phyloP scores from a whole-genome alignment of 108 stramenopile species.

The Nitzschia sp. region DNA sequence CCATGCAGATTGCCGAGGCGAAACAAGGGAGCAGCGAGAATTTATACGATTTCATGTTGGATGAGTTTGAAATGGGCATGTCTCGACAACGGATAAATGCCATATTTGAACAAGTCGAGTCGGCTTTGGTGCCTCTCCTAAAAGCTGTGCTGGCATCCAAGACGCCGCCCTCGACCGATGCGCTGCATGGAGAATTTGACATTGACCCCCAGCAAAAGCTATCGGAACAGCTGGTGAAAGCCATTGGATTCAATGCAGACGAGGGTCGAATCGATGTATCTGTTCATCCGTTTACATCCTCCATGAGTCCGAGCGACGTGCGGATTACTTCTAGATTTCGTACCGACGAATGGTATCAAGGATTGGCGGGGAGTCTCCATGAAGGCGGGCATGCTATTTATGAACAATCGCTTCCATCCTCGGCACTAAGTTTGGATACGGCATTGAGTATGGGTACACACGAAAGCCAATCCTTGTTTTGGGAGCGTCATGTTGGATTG shows the following conservation, averaged over 20 bases:
- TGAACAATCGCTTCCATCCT: constrained; percentile 69
- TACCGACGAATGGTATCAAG: constrained; percentile 82
- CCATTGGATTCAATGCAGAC: constrained; percentile 71
- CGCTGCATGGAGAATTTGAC: constrained; percentile 46
- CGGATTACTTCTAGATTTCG: constrained; percentile 90
- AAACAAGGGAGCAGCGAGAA: constrained; percentile 22
- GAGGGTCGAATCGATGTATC: constrained; percentile 84
- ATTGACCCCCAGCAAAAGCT: constrained; percentile 64
- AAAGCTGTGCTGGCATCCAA: constrained; percentile 44
- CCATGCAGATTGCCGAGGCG: constrained; percentile 54
- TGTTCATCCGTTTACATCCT: constrained; percentile 92
- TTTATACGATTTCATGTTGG: constrained; percentile 42
- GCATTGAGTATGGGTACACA: constrained; percentile 88
- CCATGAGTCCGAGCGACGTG: constrained; percentile 70
- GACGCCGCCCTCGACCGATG: constrained; percentile 32
- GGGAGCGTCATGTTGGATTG: constrained; percentile 89
- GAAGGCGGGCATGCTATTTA: constrained; percentile 95
- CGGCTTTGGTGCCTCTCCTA: constrained; percentile 74
- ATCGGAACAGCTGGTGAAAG: constrained; percentile 57
- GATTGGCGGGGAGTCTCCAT: constrained; percentile 85
- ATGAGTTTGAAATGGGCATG: constrained; percentile 83
- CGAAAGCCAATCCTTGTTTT: constrained; percentile 88
- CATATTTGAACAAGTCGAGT: constrained; percentile 77
- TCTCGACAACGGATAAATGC: constrained; percentile 57
- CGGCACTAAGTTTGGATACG: constrained; percentile 56